These are phyloP conservation scores for Pleomassaria siparia DNA, from an alignment of 2,329 filamentous ascomycete species.

Conservation along the genomic window DNA sequence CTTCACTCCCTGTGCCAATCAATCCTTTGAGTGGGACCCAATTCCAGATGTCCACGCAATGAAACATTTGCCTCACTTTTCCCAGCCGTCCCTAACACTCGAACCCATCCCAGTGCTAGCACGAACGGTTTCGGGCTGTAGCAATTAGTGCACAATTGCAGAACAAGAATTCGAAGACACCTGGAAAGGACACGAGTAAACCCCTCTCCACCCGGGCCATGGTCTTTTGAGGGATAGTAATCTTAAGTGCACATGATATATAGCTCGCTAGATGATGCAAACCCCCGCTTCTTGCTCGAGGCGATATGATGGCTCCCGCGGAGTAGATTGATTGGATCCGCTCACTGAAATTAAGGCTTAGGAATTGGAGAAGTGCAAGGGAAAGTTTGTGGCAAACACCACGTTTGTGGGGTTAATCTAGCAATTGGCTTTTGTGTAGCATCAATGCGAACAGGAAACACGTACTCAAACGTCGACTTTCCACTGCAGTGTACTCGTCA, in stretches of 20 bases:
- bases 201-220: constrained; percentile 11
- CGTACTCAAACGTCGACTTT: background rate
- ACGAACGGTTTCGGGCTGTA: background rate
- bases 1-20: constrained; percentile 4
- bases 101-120: background rate
- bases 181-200: background rate
- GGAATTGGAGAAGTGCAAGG: background rate
- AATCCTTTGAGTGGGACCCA: background rate
- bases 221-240: constrained; percentile 15
- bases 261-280: background rate
- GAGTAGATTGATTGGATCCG: background rate
- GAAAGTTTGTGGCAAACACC: background rate
- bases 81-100: background rate
- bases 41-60: background rate
- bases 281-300: constrained; percentile 3
- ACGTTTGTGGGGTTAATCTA: background rate
- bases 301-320: background rate
- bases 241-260: constrained; percentile 13
- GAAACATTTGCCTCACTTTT: constrained; percentile 11
- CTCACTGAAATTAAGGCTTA: background rate
- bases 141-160: constrained; percentile 12
- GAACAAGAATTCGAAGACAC: constrained; percentile 12
- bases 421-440: background rate
- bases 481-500: background rate
- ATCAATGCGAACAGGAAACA: background rate